Base-by-base conservation (phyloP, 169 alveolate species). In the Plasmodium coatneyi region DNA sequence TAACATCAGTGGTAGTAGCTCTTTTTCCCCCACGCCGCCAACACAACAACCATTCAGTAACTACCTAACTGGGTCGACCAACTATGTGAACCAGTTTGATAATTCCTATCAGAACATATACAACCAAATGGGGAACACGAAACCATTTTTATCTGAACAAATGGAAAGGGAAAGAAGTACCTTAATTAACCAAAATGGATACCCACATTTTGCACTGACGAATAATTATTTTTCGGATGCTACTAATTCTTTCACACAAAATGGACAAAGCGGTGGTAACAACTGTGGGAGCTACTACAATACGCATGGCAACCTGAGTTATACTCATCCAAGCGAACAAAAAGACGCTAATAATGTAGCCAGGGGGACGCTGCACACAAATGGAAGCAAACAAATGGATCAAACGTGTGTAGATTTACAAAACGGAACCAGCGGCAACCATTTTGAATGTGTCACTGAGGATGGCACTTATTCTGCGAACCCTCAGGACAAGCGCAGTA, bases 101-200 rank as follows among this genome's bases (percentile, higher is more conserved):
- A 19, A 76, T 34, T 32, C 32, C 39, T 34, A 66, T 12, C 60
- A 86, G 32, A 74, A 30, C 28, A n/a, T 86, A 4, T 86, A 76
- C 54, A 76, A 78, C 34, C 66, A 72, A 14, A 34, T 56, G 71
- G 70, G 19, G 28, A 66, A 66, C 5, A 25, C 76, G 6, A 19
- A 86, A 25, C 39, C 86, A 7, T 36, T 52, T 34, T 22, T 78
- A 72, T 32, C 16, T 70, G 80, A 86, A 74, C 70, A 86, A 22
- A 52, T n/a, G 36, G 46, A 74, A 86, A 86, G 34, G 7, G 93
- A 39, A 72, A 76, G 79, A 25, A 84, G 41, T 52, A 66, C n/a
- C n/a, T 30, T 74, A 30, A 41, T 14, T 14, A 52, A 49, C 60
- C 56, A 19, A 46, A 74, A 49, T 56, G 39, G 36, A 7, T 76